A percentile compares a stretch with the other conserved stretches of the same genome.
These are phyloP conservation scores for Coemansia sp. DNA, from an alignment of 192 early-diverging fungal genomes.

Conservation along the genomic window DNA sequence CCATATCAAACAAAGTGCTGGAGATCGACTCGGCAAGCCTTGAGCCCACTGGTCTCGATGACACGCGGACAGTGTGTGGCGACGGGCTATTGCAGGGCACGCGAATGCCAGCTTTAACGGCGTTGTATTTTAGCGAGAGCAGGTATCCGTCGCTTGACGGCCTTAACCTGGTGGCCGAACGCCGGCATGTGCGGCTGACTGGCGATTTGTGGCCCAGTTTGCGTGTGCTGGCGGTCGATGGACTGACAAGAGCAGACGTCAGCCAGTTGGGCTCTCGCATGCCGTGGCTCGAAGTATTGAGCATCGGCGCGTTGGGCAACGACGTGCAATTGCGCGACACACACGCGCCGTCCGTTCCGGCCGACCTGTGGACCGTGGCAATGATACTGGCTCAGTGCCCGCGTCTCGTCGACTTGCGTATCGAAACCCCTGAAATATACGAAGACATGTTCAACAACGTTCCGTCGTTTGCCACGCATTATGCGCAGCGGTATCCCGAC, in stretches of 20 bases:
- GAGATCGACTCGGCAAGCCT: no score
- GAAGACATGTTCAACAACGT: constrained; percentile 35
- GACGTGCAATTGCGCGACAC: constrained; percentile 17
- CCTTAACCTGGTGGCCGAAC: constrained; percentile 6
- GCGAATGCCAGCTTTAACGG: constrained; percentile 9
- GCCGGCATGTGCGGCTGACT: constrained; percentile 4
- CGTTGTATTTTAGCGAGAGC: constrained; percentile 28
- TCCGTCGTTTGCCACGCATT: not conserved
- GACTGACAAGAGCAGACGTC: constrained; percentile 16
- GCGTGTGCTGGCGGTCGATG: constrained; percentile 22
- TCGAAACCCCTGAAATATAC: constrained; percentile 25
- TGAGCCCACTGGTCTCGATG: constrained; percentile 1
- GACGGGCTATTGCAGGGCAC: constrained; percentile 7
- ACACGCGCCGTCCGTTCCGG: constrained; percentile 8
- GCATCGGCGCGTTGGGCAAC: constrained; percentile 24
- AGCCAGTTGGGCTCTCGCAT: not conserved
- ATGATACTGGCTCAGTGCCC: constrained; percentile 11
- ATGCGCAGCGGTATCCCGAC: not conserved
- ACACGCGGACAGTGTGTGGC: not conserved
- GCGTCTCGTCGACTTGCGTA: constrained; percentile 17
- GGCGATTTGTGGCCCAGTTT: constrained; percentile 5
- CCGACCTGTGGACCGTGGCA: not conserved
- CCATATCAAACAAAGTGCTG: not conserved
- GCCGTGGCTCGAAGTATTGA: constrained; percentile 18
- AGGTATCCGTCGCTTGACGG: constrained; percentile 14